Base-by-base conservation (phyloP, 2,329 filamentous ascomycete species). In the Leptographium galeiforme region DNA sequence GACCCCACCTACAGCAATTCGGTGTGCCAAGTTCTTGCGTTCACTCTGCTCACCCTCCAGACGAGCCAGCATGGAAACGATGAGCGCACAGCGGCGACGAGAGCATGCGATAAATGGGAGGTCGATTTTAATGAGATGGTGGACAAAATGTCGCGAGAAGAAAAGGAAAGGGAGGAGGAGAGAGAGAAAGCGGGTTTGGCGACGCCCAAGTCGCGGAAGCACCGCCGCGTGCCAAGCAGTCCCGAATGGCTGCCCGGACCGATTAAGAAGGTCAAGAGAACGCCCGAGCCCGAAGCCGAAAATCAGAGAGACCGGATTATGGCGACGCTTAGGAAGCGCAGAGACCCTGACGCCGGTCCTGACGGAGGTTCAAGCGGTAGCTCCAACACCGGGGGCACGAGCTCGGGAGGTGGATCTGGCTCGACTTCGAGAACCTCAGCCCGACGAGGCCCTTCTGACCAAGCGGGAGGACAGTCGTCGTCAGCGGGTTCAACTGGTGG, bases 21-120 rank as follows among this genome's bases (percentile, higher is more conserved):
- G 12, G 58, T 67, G 13, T 57, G 59, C 30, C 63, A 67, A 53
- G 58, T 61, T 40, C 58, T 68, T 16, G 62, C 62, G 3, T 67
- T 67, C 49, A 61, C 48, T 16, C 40, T 67, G 5, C 43, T 66
- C 33, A 62, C 64, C 16, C 55, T 67, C 2, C 50, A 54, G 38
- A 32, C 39, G 38, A 52, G 16, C 40, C 55, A 43, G 10, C 59
- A 59, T 38, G 44, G 55, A 18, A 61, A 63, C 25, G 54, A 61
- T 13, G 60, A 62, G 36, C 57, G 58, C 10, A 36, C 39, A 43
- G 33, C 38, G n/a, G 57, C 55, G 2, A 57, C 16, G 1, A 4
- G 6, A 4, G 8, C 2, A 2, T 52, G 46, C 36, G 33, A 32
- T 0, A 47, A 6, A 38, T 55, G 53, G 53, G n/a, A 40, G 11